Evolutionary conservation across 768 basidiomycete species (phyloP).

Genomic region (Cyclocybe cylindracea): DNA sequence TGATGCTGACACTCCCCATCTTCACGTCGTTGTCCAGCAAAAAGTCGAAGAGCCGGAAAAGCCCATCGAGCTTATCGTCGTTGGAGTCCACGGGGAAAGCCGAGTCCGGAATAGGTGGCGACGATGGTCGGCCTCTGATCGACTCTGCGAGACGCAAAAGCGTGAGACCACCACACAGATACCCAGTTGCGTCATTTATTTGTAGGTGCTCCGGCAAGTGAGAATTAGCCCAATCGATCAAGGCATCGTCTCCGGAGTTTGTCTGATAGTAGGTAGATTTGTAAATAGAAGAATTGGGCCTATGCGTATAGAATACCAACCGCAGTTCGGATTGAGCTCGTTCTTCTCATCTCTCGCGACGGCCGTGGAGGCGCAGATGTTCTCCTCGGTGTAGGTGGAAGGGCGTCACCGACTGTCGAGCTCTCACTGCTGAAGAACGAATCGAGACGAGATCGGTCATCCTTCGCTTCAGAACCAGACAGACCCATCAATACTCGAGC

Average conservation of each 20-base stretch:
- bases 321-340: conserved; percentile 29
- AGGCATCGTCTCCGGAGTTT: conserved; percentile 43
- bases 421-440: conserved; percentile 55
- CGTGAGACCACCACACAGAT: conserved; percentile 68
- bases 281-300: conserved; percentile 2
- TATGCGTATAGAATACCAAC: conserved; percentile 19
- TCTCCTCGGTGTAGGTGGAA: conserved; percentile 16
- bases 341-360: conserved; percentile 60
- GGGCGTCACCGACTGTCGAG: conserved; percentile 15
- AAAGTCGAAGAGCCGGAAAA: conserved; percentile 91
- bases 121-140: conserved; percentile 63
- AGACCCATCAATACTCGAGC: conserved; percentile 76
- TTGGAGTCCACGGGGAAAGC: conserved; percentile 68
- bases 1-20: conserved; percentile 91
- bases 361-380: conserved; percentile 60
- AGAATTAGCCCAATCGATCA: conserved; percentile 89
- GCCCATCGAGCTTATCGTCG: conserved; percentile 83
- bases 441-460: conserved; percentile 51
- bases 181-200: conserved; percentile 45
- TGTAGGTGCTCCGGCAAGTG: conserved; percentile 69
- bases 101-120: conserved; percentile 75
- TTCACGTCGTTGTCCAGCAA: conserved; percentile 89
- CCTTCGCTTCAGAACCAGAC: conserved; percentile 35
- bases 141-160: conserved; percentile 86
- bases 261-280: background rate